Evolutionary conservation across 441 rosid genomes (phyloP), one percentile per base, ranked within the genome.

Genomic region (Theobroma grandiflorum): DNA sequence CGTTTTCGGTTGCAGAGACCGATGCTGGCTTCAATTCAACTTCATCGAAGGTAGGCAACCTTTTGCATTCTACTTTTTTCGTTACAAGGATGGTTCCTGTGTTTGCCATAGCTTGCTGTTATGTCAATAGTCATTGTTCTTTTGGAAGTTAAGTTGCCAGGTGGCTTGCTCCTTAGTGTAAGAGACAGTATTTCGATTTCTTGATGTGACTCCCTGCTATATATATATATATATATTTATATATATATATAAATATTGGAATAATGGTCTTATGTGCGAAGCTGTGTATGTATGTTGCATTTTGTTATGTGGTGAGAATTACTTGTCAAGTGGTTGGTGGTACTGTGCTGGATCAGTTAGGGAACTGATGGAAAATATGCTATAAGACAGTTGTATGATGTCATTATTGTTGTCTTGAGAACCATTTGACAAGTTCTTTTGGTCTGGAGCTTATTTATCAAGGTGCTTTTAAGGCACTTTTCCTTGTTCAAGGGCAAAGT

Each of bases 1-100:
- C 38, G 55, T 11, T 69, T 79, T 71, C 83, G 75, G 72, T 80
- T 85, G 86, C 91, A 93, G 97, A 95, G 33, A 87, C 91, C 73
- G 98, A 95, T 88, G 95, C 92, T 59, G 98, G 97, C 62, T 95
- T 93, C 79, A 88, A 57, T 81, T 95, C 97, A n/a, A 90, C 91
- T 18, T 89, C 90, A n/a, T 88, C 91, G 15, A 95, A 94, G 89
- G 97, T 90, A 82, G 80, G 82, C 18, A 37, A 72, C 49, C n/a
- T 67, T 58, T 35, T 0, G 15, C 53, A 14, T 52, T 47, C 45
- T 35, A 16, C 16, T 8, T 71, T 50, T 38, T 38, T 38, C 42
- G 1, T 42, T 38, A 2, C 45, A 4, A 42, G 45, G 7, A 42
- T 42, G 7, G 1, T 42, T 42, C 45, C 7, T 4, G 50, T 42